Evolutionary conservation across 345 rosid genomes (phyloP), one percentile per base, ranked within the genome.

Genomic region (Dovyalis caffra): DNA sequence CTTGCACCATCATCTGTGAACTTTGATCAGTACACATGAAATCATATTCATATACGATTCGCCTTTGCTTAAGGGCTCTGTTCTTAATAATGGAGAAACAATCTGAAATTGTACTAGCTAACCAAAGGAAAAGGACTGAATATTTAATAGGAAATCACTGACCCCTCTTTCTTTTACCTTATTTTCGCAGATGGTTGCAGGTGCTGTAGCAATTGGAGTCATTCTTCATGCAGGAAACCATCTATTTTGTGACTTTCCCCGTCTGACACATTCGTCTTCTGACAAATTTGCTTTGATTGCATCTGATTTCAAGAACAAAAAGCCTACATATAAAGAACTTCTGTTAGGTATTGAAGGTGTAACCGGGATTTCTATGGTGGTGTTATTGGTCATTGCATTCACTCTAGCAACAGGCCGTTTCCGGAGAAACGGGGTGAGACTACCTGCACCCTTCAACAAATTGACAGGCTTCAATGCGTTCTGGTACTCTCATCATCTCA

Each of bases 401-500:
- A 85, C 86, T 11, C 84, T 93, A 38, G 99, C 99, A 38, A 90
- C 97, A 16, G 82, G 84, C 64, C 85, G 76, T 28, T 87, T 92
- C 79, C 78, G 97, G 79, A 86, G 80, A 74, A 93, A 93, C 66
- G 74, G 75, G 47, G 88, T 95, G 71, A 88, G 87, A 68, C 87
- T 95, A 34, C 98, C 97, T 2, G 71, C 90, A 49, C 98, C 98
- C 11, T 84, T 95, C 79, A 89, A 93, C 76, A 86, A 87, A 74
- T 78, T 93, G 74, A 89, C 97, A 25, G 99, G 99, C 33, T 95
- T 91, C 83, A 95, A 95, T 64, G 95, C 99, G 21, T 95, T 95
- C 78, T 95, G 99, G 99, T 95, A 95, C 74, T 87, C 98, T 69
- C 99, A 95, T 79, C 99, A 95, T 74, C 92, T 95, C 68, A 82